Conservation (phyloP, 805 yeast genomes). For the Grigorovia transvaalensis region DNA sequence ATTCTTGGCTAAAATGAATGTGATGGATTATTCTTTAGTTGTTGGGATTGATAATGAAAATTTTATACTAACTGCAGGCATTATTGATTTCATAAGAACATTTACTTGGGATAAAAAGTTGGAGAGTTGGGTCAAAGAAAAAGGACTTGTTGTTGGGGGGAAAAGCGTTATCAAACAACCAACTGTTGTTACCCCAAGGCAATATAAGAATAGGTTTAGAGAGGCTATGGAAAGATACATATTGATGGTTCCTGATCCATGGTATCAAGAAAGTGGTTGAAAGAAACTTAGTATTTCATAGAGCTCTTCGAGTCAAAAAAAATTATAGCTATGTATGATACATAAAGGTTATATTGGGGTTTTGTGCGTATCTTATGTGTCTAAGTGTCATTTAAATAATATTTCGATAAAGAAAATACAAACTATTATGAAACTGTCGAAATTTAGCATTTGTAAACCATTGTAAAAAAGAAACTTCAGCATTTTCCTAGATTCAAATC, state of each 20-base stretch:
- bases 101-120: constrained; percentile 98
- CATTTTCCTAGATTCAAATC: no score
- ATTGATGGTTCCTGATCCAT: constrained; percentile 79
- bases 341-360: no score
- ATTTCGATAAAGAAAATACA: no score
- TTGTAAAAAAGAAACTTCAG: no score
- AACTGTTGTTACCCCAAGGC: constrained; percentile 93
- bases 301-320: not conserved
- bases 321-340: no score
- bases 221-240: constrained; percentile 97
- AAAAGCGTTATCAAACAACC: constrained; percentile 67
- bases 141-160: constrained; percentile 70
- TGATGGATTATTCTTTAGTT: constrained; percentile 95
- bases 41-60: constrained; percentile 74
- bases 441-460: no score
- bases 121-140: constrained; percentile 97
- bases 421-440: not conserved
- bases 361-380: no score
- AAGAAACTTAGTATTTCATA: not conserved
- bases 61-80: constrained; percentile 77
- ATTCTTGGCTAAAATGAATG: constrained; percentile 92
- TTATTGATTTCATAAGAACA: constrained; percentile 86
- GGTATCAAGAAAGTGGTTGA: constrained; percentile 30
- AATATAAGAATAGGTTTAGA: constrained; percentile 84
- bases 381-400: no score